Conservation (phyloP, 257 asterid species). For the Verbascum thapsus region DNA sequence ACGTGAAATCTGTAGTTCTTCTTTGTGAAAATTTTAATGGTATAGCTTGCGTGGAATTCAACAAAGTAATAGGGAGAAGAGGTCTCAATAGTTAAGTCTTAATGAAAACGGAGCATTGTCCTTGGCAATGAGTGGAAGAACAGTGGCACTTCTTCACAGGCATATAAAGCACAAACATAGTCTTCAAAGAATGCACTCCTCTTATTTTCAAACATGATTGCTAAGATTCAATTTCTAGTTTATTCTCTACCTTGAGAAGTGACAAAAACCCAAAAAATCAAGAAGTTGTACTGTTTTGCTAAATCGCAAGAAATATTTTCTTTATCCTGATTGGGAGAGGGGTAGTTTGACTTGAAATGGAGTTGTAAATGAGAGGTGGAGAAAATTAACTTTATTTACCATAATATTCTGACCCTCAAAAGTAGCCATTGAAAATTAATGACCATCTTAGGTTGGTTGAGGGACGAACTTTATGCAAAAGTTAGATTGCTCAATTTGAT, state of each 20-base stretch:
- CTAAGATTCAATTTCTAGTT: not conserved
- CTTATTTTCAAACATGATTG: constrained; percentile 19
- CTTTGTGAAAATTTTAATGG: not conserved
- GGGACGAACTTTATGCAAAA: not conserved
- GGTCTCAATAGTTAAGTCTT: not conserved
- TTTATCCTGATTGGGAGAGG: not conserved
- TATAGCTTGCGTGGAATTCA: not conserved
- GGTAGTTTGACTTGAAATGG: constrained; percentile 1
- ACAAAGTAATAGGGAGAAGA: not conserved
- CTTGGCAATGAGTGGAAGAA: constrained; percentile 2
- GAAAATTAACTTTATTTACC: not conserved
- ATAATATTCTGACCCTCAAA: not conserved
- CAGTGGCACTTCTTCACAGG: no score
- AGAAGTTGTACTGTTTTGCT: constrained; percentile 17
- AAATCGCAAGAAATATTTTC: constrained; percentile 10
- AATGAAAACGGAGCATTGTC: not conserved
- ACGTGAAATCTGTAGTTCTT: not conserved
- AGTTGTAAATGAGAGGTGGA: constrained; percentile 4
- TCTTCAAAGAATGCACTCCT: no score
- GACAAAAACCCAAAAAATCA: constrained; percentile 11
- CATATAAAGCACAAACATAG: no score
- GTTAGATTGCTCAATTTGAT: not conserved
- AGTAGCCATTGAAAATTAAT: not conserved
- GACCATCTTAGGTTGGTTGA: constrained; percentile 9
- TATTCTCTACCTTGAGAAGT: constrained; percentile 5